Evolutionary conservation across 176 grass and related monocot genomes (phyloP).

Genomic region (Avena eriantha): DNA sequence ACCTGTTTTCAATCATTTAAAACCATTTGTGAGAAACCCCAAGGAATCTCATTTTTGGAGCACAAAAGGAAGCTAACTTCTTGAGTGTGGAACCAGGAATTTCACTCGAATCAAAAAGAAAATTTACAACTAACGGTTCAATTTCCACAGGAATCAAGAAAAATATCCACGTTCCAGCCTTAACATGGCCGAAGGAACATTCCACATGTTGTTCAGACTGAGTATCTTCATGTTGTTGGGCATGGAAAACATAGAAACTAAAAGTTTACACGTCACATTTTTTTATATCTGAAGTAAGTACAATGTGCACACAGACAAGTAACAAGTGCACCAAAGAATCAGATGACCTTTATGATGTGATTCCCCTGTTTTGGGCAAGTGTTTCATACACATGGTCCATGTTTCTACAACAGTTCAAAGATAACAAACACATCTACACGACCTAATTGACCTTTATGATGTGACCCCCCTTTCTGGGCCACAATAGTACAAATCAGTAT

Average conservation of each 20-base stretch:
- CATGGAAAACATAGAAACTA: background rate
- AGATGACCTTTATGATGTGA: slow-evolving; percentile 1
- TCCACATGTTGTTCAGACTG: background rate
- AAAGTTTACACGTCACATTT: background rate
- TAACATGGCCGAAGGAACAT: background rate
- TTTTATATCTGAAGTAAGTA: slow-evolving; percentile 9
- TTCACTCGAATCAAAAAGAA: background rate
- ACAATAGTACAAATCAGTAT: slow-evolving; percentile 44
- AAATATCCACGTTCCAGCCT: background rate
- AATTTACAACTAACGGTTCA: background rate
- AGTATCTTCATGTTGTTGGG: background rate
- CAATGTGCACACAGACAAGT: background rate
- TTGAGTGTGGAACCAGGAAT: background rate
- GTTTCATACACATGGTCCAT: background rate
- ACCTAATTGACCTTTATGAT: slow-evolving; percentile 43
- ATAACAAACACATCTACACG: slow-evolving; percentile 27
- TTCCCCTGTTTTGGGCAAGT: background rate
- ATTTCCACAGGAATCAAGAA: background rate
- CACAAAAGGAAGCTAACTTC: too few species aligned
- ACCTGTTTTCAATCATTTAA: slow-evolving; percentile 77
- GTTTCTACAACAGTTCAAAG: slow-evolving; percentile 45
- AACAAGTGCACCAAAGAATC: slow-evolving; percentile 34
- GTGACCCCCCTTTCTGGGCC: slow-evolving; percentile 17
- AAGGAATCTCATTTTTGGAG: slow-evolving; percentile 17
- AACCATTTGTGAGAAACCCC: slow-evolving; percentile 78